A percentile compares a stretch with the other conserved stretches of the same genome.
phyloP scores from a whole-genome alignment of 495 filamentous ascomycete genomes.

The Hypoxylon crocopeplum region DNA sequence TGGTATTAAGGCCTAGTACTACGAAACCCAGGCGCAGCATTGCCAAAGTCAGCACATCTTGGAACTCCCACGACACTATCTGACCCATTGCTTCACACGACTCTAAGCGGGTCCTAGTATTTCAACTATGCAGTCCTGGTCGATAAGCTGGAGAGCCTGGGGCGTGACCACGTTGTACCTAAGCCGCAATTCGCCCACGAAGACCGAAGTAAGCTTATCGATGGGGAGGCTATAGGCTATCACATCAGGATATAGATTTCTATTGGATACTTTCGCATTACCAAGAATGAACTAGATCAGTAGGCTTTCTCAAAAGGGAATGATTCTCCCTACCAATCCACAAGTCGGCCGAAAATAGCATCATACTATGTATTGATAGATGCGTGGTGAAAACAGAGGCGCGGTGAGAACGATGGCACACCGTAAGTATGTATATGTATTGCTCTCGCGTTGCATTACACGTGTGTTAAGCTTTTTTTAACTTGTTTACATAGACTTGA shows the following conservation, averaged over 20 bases:
- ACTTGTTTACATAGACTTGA: not conserved
- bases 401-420: not conserved
- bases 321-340: not conserved
- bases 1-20: too few species aligned
- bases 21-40: too few species aligned
- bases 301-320: too few species aligned
- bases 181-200: conserved; percentile 2
- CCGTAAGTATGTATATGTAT: not conserved
- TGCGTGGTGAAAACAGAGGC: too few species aligned
- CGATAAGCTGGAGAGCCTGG: too few species aligned
- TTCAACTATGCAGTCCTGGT: too few species aligned
- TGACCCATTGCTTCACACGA: too few species aligned
- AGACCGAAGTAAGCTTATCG: not conserved
- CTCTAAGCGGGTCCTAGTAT: too few species aligned
- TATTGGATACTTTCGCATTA: not conserved
- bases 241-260: not conserved
- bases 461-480: not conserved
- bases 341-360: conserved; percentile 1
- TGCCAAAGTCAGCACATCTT: too few species aligned
- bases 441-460: not conserved
- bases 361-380: too few species aligned
- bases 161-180: not conserved
- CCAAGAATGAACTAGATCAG: too few species aligned
- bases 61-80: too few species aligned
- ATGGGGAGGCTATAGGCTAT: not conserved